These are phyloP conservation scores for Eucalyptus marginata DNA, from an alignment of 345 rosid species.

Conservation along the genomic window DNA sequence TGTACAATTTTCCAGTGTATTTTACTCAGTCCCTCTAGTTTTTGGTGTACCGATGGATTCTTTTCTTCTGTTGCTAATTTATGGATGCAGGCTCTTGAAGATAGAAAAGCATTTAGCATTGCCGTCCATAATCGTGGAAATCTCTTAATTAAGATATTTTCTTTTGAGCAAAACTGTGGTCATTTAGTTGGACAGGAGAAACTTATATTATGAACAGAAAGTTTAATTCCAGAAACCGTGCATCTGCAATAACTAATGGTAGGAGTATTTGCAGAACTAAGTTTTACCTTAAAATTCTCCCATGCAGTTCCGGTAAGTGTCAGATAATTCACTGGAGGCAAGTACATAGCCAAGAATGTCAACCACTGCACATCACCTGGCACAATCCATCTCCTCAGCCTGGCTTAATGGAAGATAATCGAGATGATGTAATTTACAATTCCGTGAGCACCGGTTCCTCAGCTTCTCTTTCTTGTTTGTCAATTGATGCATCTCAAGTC, in stretches of 20 bases:
- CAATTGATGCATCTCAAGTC: conserved; percentile 12
- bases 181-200: not conserved
- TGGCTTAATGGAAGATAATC: conserved; percentile 24
- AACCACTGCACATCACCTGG: conserved; percentile 16
- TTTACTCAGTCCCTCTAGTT: not conserved
- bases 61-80: not conserved
- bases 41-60: not conserved
- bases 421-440: not conserved
- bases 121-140: not conserved
- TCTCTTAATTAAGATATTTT: not conserved
- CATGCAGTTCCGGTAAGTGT: conserved; percentile 82
- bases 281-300: not conserved
- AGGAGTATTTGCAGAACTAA: not conserved
- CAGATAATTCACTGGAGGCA: conserved; percentile 94
- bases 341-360: conserved; percentile 68
- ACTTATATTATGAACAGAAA: not conserved
- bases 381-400: conserved; percentile 27
- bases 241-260: not conserved
- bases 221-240: not conserved
- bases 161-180: not conserved
- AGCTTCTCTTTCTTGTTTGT: not conserved
- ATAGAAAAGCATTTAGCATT: not conserved
- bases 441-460: not conserved
- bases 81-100: not conserved
- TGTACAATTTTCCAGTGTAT: not conserved